phyloP scores from a whole-genome alignment of 768 basidiomycete genomes.

The Amanita inopinata region DNA sequence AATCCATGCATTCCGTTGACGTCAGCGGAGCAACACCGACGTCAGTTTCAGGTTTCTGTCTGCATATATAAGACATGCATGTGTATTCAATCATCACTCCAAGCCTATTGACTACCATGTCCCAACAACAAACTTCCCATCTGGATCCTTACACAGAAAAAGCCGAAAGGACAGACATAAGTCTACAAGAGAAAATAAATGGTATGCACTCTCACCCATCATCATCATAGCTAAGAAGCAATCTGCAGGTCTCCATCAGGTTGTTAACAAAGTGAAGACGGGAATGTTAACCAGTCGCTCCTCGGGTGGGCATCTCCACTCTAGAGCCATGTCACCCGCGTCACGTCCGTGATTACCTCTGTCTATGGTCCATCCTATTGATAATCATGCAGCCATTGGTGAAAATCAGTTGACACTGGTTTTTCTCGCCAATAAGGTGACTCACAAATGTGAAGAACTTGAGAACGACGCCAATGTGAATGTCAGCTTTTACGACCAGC shows the following conservation, averaged over 20 bases:
- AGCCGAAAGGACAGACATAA: slow-evolving; percentile 47
- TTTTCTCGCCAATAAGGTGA: slow-evolving; percentile 67
- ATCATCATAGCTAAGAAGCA: background rate
- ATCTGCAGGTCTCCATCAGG: slow-evolving; percentile 48
- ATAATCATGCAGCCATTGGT: background rate
- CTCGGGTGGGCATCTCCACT: slow-evolving; percentile 58
- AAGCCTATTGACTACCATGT: slow-evolving; percentile 13
- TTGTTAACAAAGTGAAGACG: slow-evolving; percentile 52
- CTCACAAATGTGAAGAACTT: slow-evolving; percentile 71
- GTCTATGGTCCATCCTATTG: background rate
- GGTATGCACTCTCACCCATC: slow-evolving; percentile 25
- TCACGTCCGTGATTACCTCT: slow-evolving; percentile 34
- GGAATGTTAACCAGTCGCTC: slow-evolving; percentile 77
- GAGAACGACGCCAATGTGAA: slow-evolving; percentile 71
- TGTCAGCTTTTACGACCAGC: slow-evolving; percentile 63
- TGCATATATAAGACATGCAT: slow-evolving; percentile 14
- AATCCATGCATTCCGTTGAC: slow-evolving; percentile 5
- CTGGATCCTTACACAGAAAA: slow-evolving; percentile 71
- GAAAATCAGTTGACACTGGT: slow-evolving; percentile 41
- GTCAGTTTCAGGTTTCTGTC: slow-evolving; percentile 9
- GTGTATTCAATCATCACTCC: background rate
- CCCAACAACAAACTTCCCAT: slow-evolving; percentile 16
- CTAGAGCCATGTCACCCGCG: slow-evolving; percentile 74
- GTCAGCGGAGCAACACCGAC: slow-evolving; percentile 12
- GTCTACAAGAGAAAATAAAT: slow-evolving; percentile 56